Conservation (phyloP, 441 rosid species). For the Euphorbia corollata region DNA sequence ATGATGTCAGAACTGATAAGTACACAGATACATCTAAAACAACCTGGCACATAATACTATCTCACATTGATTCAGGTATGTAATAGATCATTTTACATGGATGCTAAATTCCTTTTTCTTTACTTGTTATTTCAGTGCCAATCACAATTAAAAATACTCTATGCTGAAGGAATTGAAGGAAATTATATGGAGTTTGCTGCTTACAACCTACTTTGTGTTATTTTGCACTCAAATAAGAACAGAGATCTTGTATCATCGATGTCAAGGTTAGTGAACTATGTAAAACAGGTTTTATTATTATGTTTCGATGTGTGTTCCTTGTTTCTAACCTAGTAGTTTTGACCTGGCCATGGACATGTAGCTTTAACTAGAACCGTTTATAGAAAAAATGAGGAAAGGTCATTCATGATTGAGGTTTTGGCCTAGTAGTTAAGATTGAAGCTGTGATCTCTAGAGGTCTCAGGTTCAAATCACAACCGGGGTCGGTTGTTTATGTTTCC, state of each 20-base stretch:
- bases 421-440: too few species aligned
- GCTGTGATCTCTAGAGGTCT: too few species aligned
- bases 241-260: slow-evolving; percentile 80
- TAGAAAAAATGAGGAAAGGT: neutral
- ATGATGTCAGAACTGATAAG: neutral
- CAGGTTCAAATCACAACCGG: too few species aligned
- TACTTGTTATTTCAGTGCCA: slow-evolving; percentile 61
- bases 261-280: slow-evolving; percentile 58
- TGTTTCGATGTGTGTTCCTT: slow-evolving; percentile 11
- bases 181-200: slow-evolving; percentile 91
- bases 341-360: neutral
- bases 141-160: slow-evolving; percentile 83
- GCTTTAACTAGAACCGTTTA: neutral
- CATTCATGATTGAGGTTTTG: too few species aligned
- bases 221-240: slow-evolving; percentile 78
- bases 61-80: neutral
- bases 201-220: slow-evolving; percentile 77
- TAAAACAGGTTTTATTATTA: neutral
- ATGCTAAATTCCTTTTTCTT: slow-evolving; percentile 14
- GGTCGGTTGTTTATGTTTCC: too few species aligned
- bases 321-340: neutral
- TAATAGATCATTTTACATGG: neutral
- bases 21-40: neutral
- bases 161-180: slow-evolving; percentile 89
- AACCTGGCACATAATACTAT: slow-evolving; percentile 4